These are phyloP conservation scores for Trifolium dubium DNA, from an alignment of 306 rosid genomes.

Conservation along the genomic window DNA sequence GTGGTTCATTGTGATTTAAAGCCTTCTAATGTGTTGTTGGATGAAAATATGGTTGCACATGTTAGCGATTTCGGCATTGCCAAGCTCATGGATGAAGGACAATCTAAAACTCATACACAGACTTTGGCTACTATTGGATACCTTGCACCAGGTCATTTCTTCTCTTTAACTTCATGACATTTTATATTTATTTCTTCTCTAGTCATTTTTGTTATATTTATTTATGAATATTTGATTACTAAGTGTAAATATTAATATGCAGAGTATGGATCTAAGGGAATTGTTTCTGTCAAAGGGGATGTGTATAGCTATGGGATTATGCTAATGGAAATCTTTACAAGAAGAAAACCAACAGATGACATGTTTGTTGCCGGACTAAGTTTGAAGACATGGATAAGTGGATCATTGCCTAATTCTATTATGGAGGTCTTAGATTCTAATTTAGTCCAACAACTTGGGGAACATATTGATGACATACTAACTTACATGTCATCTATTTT, in stretches of 20 bases:
- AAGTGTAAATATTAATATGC: background rate
- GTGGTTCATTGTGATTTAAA: conserved; percentile 55
- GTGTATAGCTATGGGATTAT: conserved; percentile 1
- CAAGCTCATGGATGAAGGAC: conserved; percentile 50
- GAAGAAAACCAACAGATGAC: background rate
- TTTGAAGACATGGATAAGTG: conserved; percentile 1
- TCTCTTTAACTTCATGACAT: background rate
- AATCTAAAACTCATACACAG: conserved; percentile 35
- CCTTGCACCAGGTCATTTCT: conserved; percentile 53
- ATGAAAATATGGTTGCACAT: conserved; percentile 51
- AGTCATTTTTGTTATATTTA: background rate
- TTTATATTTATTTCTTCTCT: too few species aligned
- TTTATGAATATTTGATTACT: background rate
- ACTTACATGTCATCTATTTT: conserved; percentile 7
- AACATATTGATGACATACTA: conserved; percentile 6
- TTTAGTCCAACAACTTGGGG: conserved; percentile 7
- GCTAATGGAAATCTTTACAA: conserved; percentile 3
- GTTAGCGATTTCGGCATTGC: conserved; percentile 50
- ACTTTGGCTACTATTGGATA: conserved; percentile 57
- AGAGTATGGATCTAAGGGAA: conserved; percentile 9
- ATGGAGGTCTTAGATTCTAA: conserved; percentile 25
- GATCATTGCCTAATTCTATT: conserved; percentile 9
- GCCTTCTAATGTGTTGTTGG: conserved; percentile 53
- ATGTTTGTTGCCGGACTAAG: background rate
- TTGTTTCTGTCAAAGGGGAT: conserved; percentile 4